Evolutionary conservation across 2,329 filamentous ascomycete species (phyloP), one percentile per base, ranked within the genome.

Genomic region (Nigrospora osmanthi): DNA sequence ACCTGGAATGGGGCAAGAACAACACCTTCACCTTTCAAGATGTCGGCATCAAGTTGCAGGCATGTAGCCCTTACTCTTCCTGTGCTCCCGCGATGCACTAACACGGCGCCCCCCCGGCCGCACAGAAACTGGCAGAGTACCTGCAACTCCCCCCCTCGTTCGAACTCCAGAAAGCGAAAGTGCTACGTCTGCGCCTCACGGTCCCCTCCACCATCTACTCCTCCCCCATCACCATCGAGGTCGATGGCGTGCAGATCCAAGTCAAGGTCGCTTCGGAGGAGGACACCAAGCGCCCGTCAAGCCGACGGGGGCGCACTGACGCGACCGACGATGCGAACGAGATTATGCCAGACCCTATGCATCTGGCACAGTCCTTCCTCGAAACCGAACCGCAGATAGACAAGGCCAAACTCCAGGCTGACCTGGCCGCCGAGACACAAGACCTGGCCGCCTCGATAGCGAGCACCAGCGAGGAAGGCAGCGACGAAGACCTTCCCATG

Each of bases 151-250:
- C 90, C 1, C 67, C 82, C 1, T 78, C 79, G 6, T 78, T 93
- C 58, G 74, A 78, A 49, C 71, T 96, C 12, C 76, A 80, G 43
- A 83, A 81, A 59, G 90, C 91, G 46, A 83, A 81, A 52, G 80
- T 95, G 43, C 69, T 85, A 3, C 72, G 85, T 7, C 77, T 97
- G 19, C 85, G 86, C 56, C 71, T 96, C 44, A 94, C 85, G 9
- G 76, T 97, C 42, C 89, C 91, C 12, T 83, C 93, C 60, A 88
- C 96, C 63, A 83, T 96, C 52, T 89, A 90, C 63, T 85, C 81
- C 43, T 90, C 85, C 54, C 83, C 88, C 28, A 94, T 97, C 59
- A 72, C 78, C 30, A 80, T 91, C 55, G 87, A 95, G 58, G 76
- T 91, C 17, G 81, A 91, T 54, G 89, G 89, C 16, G 80, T 96